Percentiles rank a stretch among this genome's conserved stretches.
Conservation (phyloP, 164 flowering plant genomes). For the Tetracentron sinense region DNA sequence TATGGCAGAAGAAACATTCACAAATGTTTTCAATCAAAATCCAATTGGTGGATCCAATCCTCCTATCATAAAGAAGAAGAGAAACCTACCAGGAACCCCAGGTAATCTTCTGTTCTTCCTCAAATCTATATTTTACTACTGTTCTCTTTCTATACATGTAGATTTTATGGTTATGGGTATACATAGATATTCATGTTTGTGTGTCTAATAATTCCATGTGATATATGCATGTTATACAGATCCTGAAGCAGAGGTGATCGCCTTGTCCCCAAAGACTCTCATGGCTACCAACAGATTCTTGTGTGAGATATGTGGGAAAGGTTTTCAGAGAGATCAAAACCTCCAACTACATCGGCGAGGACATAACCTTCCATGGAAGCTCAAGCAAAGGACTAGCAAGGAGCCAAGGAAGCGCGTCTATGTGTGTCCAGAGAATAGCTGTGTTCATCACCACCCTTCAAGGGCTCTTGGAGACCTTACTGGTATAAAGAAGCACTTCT, state of each 20-base stretch:
- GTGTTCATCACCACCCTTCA: constrained; percentile 65
- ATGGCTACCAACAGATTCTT: constrained; percentile 75
- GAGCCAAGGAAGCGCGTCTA: constrained; percentile 57
- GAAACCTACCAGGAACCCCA: constrained; percentile 85
- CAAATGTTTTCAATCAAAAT: constrained; percentile 44
- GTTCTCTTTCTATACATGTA: not conserved
- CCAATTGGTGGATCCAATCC: constrained; percentile 41
- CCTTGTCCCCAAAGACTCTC: constrained; percentile 62
- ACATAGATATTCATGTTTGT: constrained; percentile 3
- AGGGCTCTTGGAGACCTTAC: constrained; percentile 76
- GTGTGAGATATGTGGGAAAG: constrained; percentile 74
- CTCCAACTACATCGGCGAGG: constrained; percentile 66
- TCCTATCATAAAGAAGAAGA: constrained; percentile 61
- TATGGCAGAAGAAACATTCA: constrained; percentile 50
- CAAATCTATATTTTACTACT: constrained; percentile 1
- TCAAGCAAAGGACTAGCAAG: constrained; percentile 55
- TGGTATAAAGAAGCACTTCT: constrained; percentile 68
- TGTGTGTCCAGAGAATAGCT: constrained; percentile 63
- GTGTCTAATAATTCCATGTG: not conserved
- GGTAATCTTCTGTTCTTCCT: constrained; percentile 33
- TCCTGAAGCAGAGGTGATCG: constrained; percentile 74
- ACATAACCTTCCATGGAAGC: constrained; percentile 78
- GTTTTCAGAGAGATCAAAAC: constrained; percentile 71
- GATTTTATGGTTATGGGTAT: not conserved
- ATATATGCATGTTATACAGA: constrained; percentile 25